Evolutionary conservation across 208 protist species (phyloP).

Genomic region (Phytomonas francai): DNA sequence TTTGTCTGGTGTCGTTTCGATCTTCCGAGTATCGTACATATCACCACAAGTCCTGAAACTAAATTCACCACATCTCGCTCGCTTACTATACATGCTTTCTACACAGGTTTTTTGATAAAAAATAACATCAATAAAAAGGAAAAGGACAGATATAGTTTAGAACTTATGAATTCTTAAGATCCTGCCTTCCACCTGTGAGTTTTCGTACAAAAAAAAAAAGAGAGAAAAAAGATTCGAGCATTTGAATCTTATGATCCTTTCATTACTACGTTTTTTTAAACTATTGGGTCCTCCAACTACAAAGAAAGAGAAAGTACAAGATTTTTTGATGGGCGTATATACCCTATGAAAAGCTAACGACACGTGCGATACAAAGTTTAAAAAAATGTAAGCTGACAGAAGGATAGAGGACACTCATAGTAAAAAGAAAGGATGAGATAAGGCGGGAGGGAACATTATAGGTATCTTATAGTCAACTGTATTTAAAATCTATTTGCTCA

Average conservation of each 20-base stretch:
- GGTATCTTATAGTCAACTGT: not conserved
- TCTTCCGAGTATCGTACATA: not conserved
- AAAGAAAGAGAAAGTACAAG: slow-evolving; percentile 8
- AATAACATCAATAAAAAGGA: not conserved
- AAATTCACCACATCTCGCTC: not conserved
- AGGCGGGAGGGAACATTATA: not conserved
- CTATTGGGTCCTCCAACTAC: not conserved
- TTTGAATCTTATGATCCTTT: not conserved
- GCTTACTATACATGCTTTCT: not conserved
- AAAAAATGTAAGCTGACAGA: not conserved
- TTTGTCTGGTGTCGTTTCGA: not conserved
- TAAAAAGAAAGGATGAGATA: not conserved
- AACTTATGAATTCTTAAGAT: slow-evolving; percentile 2
- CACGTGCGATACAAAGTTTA: not conserved
- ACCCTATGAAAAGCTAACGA: not conserved
- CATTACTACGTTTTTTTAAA: not conserved
- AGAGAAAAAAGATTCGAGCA: slow-evolving; percentile 2
- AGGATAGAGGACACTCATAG: not conserved
- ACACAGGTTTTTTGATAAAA: slow-evolving; percentile 3
- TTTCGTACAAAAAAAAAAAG: slow-evolving; percentile 8
- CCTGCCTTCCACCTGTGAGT: not conserved
- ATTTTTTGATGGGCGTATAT: not conserved
- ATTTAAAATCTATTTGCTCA: not conserved
- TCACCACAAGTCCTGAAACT: not conserved
- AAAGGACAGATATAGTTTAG: not conserved